phyloP scores from a whole-genome alignment of 1,139 yeast genomes.

The Yamadazyma triangularis region DNA sequence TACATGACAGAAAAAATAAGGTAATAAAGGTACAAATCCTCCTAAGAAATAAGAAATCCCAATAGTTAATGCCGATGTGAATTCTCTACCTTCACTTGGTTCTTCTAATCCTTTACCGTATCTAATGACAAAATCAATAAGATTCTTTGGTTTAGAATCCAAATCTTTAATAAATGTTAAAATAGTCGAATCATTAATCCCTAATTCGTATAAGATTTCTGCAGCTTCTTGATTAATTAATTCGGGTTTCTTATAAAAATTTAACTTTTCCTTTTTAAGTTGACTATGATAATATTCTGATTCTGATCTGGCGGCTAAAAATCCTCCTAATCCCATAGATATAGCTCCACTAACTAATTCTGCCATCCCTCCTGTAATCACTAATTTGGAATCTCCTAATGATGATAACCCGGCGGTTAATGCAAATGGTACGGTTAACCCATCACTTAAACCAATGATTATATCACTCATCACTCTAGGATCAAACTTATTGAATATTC shows the following conservation, averaged over 20 bases:
- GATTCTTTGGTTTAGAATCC: slow-evolving; percentile 60
- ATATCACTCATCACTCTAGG: slow-evolving; percentile 80
- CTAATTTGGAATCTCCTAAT: slow-evolving; percentile 68
- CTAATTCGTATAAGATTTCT: slow-evolving; percentile 66
- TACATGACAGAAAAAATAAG: slow-evolving; percentile 68
- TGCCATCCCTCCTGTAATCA: slow-evolving; percentile 83
- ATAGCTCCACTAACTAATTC: slow-evolving; percentile 80
- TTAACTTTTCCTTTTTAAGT: slow-evolving; percentile 65
- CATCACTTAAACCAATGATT: slow-evolving; percentile 76
- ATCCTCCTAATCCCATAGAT: slow-evolving; percentile 85
- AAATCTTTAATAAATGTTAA: slow-evolving; percentile 63
- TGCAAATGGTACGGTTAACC: slow-evolving; percentile 81
- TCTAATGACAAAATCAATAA: slow-evolving; percentile 69
- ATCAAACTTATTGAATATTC: slow-evolving; percentile 44
- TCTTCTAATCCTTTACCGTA: slow-evolving; percentile 75
- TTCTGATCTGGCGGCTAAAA: slow-evolving; percentile 76
- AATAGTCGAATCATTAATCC: slow-evolving; percentile 64
- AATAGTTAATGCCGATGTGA: slow-evolving; percentile 72
- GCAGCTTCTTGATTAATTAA: slow-evolving; percentile 62
- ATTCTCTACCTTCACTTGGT: slow-evolving; percentile 75
- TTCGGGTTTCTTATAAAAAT: slow-evolving; percentile 63
- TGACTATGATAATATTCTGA: slow-evolving; percentile 65
- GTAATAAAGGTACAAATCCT: slow-evolving; percentile 75
- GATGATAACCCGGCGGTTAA: slow-evolving; percentile 79
- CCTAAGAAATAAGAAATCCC: slow-evolving; percentile 74